A percentile compares a stretch with the other conserved stretches of the same genome.
Conservation (phyloP, 805 yeast genomes). For the Zygoascus bituminiphila region DNA sequence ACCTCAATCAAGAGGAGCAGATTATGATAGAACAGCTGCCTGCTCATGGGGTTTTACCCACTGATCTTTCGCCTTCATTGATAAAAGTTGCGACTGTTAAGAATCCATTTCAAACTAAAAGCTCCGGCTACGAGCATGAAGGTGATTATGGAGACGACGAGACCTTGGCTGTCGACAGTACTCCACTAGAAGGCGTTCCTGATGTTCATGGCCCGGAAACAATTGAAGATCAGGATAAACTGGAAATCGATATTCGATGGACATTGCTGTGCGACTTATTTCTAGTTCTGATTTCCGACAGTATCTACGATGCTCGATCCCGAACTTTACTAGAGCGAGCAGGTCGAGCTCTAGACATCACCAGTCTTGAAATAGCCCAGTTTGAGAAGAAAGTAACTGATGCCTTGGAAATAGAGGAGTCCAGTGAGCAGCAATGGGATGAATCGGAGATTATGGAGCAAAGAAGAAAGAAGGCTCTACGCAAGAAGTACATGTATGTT, state of each 20-base stretch:
- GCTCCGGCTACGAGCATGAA: neutral
- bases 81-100: constrained; percentile 41
- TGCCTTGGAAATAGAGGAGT: constrained; percentile 80
- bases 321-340: constrained; percentile 66
- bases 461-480: constrained; percentile 58
- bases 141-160: neutral
- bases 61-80: constrained; percentile 61
- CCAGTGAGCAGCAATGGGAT: constrained; percentile 69
- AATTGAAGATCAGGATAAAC: constrained; percentile 17
- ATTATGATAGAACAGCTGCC: constrained; percentile 82
- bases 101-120: constrained; percentile 36
- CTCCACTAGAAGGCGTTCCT: constrained; percentile 4
- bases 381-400: constrained; percentile 89
- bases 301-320: constrained; percentile 84
- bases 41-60: constrained; percentile 69
- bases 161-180: neutral
- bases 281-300: constrained; percentile 68
- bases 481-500: constrained; percentile 69
- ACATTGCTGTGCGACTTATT: constrained; percentile 88
- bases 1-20: constrained; percentile 57
- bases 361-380: constrained; percentile 65
- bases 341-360: constrained; percentile 51
- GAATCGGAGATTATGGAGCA: constrained; percentile 59
- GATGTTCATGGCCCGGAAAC: constrained; percentile 18
- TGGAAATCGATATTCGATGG: constrained; percentile 81